Conservation (phyloP, 306 rosid genomes). For the Quercus variabilis region DNA sequence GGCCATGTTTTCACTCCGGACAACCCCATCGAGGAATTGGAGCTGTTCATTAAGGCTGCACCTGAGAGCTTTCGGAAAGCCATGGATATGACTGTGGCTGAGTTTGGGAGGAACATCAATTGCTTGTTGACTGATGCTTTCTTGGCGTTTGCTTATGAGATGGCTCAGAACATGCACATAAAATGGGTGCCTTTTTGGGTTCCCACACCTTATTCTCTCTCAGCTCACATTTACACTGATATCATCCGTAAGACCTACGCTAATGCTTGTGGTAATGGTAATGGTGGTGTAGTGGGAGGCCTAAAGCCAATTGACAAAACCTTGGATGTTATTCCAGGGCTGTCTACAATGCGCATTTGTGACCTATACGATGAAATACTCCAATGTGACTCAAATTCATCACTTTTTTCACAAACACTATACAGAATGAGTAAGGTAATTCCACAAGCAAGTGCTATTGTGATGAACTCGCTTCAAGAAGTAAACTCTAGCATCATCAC, state of each 20-base stretch:
- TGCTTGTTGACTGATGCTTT: slow-evolving; percentile 41
- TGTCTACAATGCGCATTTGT: slow-evolving; percentile 21
- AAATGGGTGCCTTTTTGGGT: slow-evolving; percentile 48
- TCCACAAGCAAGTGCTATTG: slow-evolving; percentile 32
- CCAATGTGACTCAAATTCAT: too few relatives aligned
- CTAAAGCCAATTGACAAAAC: background rate
- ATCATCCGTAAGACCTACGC: slow-evolving; percentile 9
- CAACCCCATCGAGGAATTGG: slow-evolving; percentile 10
- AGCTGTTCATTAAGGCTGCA: slow-evolving; percentile 29
- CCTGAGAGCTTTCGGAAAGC: slow-evolving; percentile 21
- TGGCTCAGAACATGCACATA: slow-evolving; percentile 29
- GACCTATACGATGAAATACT: slow-evolving; percentile 37
- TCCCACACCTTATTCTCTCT: slow-evolving; percentile 22
- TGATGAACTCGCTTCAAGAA: slow-evolving; percentile 28
- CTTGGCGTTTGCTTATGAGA: background rate
- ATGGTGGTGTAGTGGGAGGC: background rate
- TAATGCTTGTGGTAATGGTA: background rate
- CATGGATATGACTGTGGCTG: slow-evolving; percentile 10
- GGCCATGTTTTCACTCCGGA: slow-evolving; percentile 11
- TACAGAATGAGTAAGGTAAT: slow-evolving; percentile 23
- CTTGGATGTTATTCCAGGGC: slow-evolving; percentile 40
- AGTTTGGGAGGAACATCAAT: slow-evolving; percentile 1
- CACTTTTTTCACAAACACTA: slow-evolving; percentile 11
- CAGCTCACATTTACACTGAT: slow-evolving; percentile 30
- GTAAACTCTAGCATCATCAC: background rate